A percentile compares a stretch with the other conserved stretches of the same genome.
Evolutionary conservation across 331 rosid species (phyloP).

Genomic region (Saraca asoca): DNA sequence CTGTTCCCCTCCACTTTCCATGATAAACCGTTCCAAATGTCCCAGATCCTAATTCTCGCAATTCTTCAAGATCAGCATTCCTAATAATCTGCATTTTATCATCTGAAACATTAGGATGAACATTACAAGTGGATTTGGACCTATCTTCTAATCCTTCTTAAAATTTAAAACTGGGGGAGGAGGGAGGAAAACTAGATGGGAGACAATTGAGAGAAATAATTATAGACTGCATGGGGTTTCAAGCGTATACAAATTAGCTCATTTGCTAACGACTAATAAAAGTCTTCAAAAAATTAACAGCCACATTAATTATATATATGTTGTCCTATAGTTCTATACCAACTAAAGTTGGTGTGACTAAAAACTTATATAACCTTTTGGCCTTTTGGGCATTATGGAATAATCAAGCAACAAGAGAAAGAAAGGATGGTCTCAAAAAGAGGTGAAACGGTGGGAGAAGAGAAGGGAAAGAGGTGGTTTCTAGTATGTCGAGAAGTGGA

Average conservation of each 20-base stretch:
- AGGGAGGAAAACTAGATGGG: neutral
- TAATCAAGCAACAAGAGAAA: neutral
- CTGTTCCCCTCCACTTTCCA: slow-evolving; percentile 99
- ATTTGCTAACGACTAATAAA: neutral
- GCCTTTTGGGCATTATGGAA: neutral
- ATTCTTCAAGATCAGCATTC: slow-evolving; percentile 78
- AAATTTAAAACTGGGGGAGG: slow-evolving; percentile 10
- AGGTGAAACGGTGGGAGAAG: neutral
- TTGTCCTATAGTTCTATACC: neutral
- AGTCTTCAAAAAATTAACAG: neutral
- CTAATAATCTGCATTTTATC: slow-evolving; percentile 71
- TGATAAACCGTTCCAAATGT: slow-evolving; percentile 95
- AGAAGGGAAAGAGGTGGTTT: neutral
- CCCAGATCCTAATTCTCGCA: slow-evolving; percentile 91
- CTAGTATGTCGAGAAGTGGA: neutral
- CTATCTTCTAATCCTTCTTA: slow-evolving; percentile 14
- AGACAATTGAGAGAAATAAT: slow-evolving; percentile 11
- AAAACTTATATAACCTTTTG: no score
- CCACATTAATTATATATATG: neutral
- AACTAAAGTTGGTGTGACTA: neutral
- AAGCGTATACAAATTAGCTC: neutral
- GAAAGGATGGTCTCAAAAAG: neutral
- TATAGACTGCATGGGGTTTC: slow-evolving; percentile 8
- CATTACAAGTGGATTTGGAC: slow-evolving; percentile 8
- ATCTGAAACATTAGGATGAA: slow-evolving; percentile 31